Percentiles rank a stretch among this genome's conserved stretches.
phyloP scores from a whole-genome alignment of 1,284 basidiomycete species.

The Trichosporon sp. region DNA sequence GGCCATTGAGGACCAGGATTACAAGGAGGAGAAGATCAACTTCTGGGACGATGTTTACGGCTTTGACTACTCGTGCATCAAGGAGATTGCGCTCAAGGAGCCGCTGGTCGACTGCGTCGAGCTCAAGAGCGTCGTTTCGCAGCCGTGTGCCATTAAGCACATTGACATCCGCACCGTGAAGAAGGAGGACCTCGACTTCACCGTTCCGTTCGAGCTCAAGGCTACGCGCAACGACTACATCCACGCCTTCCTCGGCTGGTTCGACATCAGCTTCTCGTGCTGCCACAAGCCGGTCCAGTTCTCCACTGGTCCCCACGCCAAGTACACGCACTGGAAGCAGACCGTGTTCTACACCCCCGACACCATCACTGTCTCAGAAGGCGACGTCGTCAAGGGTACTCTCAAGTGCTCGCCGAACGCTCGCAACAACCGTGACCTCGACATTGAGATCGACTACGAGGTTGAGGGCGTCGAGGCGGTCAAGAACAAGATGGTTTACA shows the following conservation, averaged over 20 bases:
- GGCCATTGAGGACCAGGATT: slow-evolving; percentile 98
- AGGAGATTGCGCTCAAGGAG: slow-evolving; percentile 95
- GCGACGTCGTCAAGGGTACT: slow-evolving; percentile 71
- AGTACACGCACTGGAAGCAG: slow-evolving; percentile 98
- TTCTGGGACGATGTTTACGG: slow-evolving; percentile 99
- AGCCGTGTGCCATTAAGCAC: slow-evolving; percentile 85
- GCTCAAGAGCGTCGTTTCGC: slow-evolving; percentile 84
- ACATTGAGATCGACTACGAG: slow-evolving; percentile 79
- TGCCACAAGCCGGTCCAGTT: slow-evolving; percentile 96
- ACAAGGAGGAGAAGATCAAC: slow-evolving; percentile 99
- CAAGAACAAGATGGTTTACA: slow-evolving; percentile 57
- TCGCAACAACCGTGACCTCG: slow-evolving; percentile 88
- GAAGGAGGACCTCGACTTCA: slow-evolving; percentile 93
- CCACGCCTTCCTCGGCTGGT: slow-evolving; percentile 99
- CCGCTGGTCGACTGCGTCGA: slow-evolving; percentile 98
- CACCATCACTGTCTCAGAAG: slow-evolving; percentile 63
- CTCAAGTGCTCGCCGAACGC: slow-evolving; percentile 81
- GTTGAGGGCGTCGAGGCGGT: slow-evolving; percentile 54
- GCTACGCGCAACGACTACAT: slow-evolving; percentile 92
- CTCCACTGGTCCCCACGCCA: slow-evolving; percentile 91
- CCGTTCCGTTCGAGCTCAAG: slow-evolving; percentile 74
- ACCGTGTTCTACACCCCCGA: slow-evolving; percentile 94
- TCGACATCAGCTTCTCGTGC: slow-evolving; percentile 93
- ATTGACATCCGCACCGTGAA: slow-evolving; percentile 89
- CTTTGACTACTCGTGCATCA: slow-evolving; percentile 99